phyloP scores from a whole-genome alignment of 371 early-diverging fungal genomes.

The Entomophthora muscae region DNA sequence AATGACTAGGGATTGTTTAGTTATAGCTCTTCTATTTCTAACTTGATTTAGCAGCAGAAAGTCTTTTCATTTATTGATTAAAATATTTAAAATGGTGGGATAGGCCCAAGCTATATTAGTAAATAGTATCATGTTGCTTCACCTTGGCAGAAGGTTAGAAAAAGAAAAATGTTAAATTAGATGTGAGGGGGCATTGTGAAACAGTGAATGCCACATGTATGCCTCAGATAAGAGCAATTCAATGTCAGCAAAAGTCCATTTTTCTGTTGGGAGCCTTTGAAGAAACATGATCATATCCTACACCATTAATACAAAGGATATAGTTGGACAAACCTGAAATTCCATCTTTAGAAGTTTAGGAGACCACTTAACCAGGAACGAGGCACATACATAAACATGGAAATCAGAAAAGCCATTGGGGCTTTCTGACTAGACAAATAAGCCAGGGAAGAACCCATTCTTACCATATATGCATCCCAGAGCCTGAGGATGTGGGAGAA shows the following conservation, averaged over 20 bases:
- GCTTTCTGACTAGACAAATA: slow-evolving; percentile 46
- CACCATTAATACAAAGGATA: not conserved
- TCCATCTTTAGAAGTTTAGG: slow-evolving; percentile 64
- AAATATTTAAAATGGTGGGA: no score
- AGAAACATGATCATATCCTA: slow-evolving; percentile 83
- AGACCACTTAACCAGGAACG: slow-evolving; percentile 90
- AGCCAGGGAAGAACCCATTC: slow-evolving; percentile 2
- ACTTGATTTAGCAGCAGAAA: no score
- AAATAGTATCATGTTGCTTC: no score
- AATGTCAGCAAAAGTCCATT: slow-evolving; percentile 82
- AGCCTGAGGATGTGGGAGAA: slow-evolving; percentile 74
- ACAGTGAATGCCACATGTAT: slow-evolving; percentile 87
- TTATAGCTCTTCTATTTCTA: no score
- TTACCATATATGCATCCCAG: slow-evolving; percentile 93
- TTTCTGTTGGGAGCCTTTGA: slow-evolving; percentile 72
- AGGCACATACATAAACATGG: slow-evolving; percentile 93
- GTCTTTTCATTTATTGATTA: no score
- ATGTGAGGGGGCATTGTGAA: slow-evolving; percentile 54
- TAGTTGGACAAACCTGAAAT: slow-evolving; percentile 39
- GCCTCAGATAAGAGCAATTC: slow-evolving; percentile 87
- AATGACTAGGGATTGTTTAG: no score
- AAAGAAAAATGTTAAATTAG: no score
- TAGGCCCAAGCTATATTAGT: no score
- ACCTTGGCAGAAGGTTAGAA: no score
- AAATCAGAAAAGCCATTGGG: slow-evolving; percentile 85